These are phyloP conservation scores for Pyrus betulifolia DNA, from an alignment of 306 rosid genomes.

Conservation along the genomic window DNA sequence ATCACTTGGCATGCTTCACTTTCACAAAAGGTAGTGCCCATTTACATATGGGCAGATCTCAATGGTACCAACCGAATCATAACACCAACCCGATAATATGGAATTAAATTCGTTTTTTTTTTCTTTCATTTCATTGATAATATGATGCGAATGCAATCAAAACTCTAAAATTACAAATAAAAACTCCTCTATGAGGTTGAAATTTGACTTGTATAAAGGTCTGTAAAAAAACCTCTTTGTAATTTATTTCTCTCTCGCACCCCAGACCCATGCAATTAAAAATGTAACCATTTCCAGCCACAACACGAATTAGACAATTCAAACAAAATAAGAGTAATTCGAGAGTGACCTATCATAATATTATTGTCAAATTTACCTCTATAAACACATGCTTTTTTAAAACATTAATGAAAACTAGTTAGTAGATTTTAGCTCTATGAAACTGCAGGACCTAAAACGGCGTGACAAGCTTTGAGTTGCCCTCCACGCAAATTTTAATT, in stretches of 20 bases:
- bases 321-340: no score
- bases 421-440: background rate
- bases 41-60: background rate
- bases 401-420: no score
- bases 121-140: background rate
- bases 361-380: background rate
- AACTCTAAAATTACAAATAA: background rate
- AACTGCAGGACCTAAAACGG: background rate
- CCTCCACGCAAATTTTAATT: background rate
- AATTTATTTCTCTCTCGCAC: background rate
- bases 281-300: background rate
- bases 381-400: no score
- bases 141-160: background rate
- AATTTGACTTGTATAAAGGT: no score
- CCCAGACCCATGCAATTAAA: background rate
- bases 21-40: background rate
- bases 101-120: background rate
- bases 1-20: background rate
- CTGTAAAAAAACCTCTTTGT: background rate
- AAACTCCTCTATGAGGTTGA: background rate
- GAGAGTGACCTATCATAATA: no score
- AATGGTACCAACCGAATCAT: background rate
- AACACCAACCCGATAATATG: background rate
- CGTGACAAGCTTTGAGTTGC: background rate
- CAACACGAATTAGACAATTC: background rate